phyloP scores from a whole-genome alignment of 2,329 filamentous ascomycete species.

The Clonostachys byssicola region DNA sequence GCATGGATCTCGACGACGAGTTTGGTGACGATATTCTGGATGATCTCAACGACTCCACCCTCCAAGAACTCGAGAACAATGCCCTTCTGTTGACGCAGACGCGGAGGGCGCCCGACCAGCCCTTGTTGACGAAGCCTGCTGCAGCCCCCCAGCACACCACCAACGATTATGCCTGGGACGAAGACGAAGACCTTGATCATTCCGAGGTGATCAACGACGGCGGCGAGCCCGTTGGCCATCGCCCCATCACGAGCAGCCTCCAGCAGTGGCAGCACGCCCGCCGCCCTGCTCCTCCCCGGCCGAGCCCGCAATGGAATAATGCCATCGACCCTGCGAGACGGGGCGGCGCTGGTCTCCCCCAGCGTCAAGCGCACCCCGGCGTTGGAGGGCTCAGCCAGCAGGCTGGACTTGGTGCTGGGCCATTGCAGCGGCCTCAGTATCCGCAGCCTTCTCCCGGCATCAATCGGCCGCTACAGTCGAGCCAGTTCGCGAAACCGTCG shows the following conservation, averaged over 20 bases:
- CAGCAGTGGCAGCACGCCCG: conserved; percentile 6
- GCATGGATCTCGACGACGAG: conserved; percentile 48
- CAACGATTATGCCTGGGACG: conserved; percentile 36
- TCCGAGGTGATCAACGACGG: conserved; percentile 48
- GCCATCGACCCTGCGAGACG: conserved; percentile 15
- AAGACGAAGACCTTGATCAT: conserved; percentile 56
- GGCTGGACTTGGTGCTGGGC: conserved; percentile 1
- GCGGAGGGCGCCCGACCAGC: conserved; percentile 19
- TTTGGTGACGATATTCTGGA: conserved; percentile 64
- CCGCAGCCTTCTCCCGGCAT: conserved; percentile 14
- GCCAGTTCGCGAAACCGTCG: conserved; percentile 32
- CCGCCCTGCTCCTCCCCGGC: conserved; percentile 15
- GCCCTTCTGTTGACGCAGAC: conserved; percentile 59
- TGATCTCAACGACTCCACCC: conserved; percentile 48
- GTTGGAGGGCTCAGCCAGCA: background rate
- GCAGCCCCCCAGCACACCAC: conserved; percentile 11
- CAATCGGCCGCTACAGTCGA: conserved; percentile 22
- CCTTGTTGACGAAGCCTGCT: conserved; percentile 13
- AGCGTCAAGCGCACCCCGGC: background rate
- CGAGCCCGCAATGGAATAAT: conserved; percentile 33
- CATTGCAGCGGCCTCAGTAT: conserved; percentile 8
- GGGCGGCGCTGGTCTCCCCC: conserved; percentile 5
- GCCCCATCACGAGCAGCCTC: conserved; percentile 24
- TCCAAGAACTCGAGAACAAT: conserved; percentile 60
- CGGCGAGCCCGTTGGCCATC: conserved; percentile 30